phyloP scores from a whole-genome alignment of 345 rosid species.

The Linum tenue region DNA sequence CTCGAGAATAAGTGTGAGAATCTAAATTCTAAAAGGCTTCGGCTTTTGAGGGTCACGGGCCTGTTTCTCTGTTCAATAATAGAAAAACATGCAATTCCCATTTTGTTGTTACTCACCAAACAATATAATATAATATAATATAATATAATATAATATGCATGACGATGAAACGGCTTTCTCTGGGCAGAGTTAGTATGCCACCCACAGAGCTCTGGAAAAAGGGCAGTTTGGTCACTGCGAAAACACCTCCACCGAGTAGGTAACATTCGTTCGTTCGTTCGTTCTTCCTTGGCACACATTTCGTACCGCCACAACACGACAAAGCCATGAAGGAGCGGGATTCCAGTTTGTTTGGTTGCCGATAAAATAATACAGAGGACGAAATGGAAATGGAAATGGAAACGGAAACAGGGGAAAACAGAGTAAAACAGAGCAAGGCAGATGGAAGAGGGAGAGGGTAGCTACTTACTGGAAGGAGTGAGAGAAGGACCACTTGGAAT shows the following conservation, averaged over 20 bases:
- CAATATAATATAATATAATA: constrained; percentile 11
- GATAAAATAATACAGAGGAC: constrained; percentile 6
- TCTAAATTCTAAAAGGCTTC: too few relatives aligned
- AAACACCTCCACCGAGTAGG: background rate
- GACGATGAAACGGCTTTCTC: too few relatives aligned
- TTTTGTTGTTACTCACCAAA: constrained; percentile 1
- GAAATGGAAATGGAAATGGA: background rate
- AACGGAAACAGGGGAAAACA: constrained; percentile 2
- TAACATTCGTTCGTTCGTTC: background rate
- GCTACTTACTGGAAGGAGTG: constrained; percentile 57
- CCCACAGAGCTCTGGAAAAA: background rate
- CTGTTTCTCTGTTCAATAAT: too few relatives aligned
- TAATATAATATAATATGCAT: constrained; percentile 6
- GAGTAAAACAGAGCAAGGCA: background rate
- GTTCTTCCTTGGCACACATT: background rate
- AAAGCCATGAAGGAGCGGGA: background rate
- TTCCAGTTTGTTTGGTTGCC: constrained; percentile 11
- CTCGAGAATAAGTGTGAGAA: too few relatives aligned
- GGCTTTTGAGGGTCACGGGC: too few relatives aligned
- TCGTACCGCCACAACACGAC: background rate
- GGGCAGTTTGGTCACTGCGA: constrained; percentile 4
- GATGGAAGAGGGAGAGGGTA: background rate
- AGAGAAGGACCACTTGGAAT: constrained; percentile 73
- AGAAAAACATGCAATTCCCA: background rate
- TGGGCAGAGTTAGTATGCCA: too few relatives aligned